Evolutionary conservation across 495 filamentous ascomycete species (phyloP).

Genomic region (Oidiodendron maius): DNA sequence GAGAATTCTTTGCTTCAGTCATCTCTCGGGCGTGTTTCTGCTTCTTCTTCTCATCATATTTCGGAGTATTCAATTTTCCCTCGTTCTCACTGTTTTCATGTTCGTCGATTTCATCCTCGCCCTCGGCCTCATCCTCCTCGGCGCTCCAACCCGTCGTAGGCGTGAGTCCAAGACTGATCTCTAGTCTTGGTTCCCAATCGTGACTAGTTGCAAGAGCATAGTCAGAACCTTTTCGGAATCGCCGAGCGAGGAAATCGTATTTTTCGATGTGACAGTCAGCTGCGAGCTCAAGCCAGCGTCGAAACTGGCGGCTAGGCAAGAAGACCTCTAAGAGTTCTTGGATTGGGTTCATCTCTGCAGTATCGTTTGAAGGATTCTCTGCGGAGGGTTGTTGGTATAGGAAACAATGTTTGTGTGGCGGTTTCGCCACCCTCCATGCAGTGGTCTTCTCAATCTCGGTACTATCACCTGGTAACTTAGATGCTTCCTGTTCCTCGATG

Average conservation of each 20-base stretch:
- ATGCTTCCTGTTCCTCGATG: slow-evolving; percentile 58
- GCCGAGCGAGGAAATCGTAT: slow-evolving; percentile 66
- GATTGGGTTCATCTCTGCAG: slow-evolving; percentile 45
- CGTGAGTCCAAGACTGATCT: slow-evolving; percentile 79
- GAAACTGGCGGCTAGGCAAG: slow-evolving; percentile 80
- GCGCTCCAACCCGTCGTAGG: slow-evolving; percentile 79
- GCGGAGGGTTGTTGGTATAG: slow-evolving; percentile 59
- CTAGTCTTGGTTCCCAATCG: slow-evolving; percentile 74
- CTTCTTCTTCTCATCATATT: slow-evolving; percentile 17
- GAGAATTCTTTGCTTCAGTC: background rate
- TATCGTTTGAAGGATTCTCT: slow-evolving; percentile 21
- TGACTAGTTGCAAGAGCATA: slow-evolving; percentile 89
- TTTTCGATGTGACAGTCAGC: slow-evolving; percentile 64
- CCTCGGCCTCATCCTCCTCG: slow-evolving; percentile 51
- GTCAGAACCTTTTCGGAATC: slow-evolving; percentile 82
- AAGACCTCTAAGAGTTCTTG: slow-evolving; percentile 71
- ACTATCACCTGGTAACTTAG: slow-evolving; percentile 36
- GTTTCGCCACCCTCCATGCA: slow-evolving; percentile 70
- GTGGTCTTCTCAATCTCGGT: slow-evolving; percentile 51
- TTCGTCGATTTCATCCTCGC: slow-evolving; percentile 35
- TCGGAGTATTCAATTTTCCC: slow-evolving; percentile 15
- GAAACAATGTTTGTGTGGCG: slow-evolving; percentile 94
- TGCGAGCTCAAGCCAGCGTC: slow-evolving; percentile 78
- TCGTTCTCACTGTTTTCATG: slow-evolving; percentile 18
- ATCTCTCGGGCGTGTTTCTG: slow-evolving; percentile 8